Conservation (phyloP, 306 rosid genomes). For the Quercus alba region DNA sequence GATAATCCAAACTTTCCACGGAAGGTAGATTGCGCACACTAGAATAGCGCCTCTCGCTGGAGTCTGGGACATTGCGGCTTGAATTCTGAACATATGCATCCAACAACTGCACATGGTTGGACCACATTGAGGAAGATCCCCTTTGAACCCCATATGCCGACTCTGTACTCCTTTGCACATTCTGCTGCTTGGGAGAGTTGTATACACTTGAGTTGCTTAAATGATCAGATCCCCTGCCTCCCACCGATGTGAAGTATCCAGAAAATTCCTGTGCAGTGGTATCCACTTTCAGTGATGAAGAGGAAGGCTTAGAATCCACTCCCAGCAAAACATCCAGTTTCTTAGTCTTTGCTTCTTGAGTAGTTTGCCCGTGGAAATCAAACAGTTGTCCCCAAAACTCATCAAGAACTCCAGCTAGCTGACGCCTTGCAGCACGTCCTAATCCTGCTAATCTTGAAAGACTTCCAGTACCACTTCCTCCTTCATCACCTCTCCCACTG, state of each 20-base stretch:
- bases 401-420: constrained; percentile 69
- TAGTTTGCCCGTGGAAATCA: constrained; percentile 70
- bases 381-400: constrained; percentile 93
- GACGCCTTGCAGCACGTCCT: constrained; percentile 95
- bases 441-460: constrained; percentile 90
- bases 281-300: constrained; percentile 51
- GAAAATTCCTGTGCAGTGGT: constrained; percentile 46
- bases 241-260: constrained; percentile 35
- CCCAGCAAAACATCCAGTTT: constrained; percentile 60
- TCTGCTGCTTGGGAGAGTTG: constrained; percentile 55
- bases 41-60: constrained; percentile 61
- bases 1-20: constrained; percentile 65
- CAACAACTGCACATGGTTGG: constrained; percentile 46
- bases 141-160: constrained; percentile 52
- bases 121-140: constrained; percentile 48
- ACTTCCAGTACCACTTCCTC: constrained; percentile 84
- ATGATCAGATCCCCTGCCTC: constrained; percentile 53
- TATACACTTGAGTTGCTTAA: constrained; percentile 39
- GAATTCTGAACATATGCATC: constrained; percentile 56
- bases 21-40: constrained; percentile 69
- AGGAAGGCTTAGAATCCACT: constrained; percentile 42
- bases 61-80: constrained; percentile 33
- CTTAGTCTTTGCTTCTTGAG: constrained; percentile 64
- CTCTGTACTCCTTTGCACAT: constrained; percentile 55
- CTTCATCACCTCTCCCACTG: constrained; percentile 86